Percentiles rank a stretch among this genome's conserved stretches.
Evolutionary conservation across 2,329 filamentous ascomycete species (phyloP).

Genomic region (Aspergillus viridinutans): DNA sequence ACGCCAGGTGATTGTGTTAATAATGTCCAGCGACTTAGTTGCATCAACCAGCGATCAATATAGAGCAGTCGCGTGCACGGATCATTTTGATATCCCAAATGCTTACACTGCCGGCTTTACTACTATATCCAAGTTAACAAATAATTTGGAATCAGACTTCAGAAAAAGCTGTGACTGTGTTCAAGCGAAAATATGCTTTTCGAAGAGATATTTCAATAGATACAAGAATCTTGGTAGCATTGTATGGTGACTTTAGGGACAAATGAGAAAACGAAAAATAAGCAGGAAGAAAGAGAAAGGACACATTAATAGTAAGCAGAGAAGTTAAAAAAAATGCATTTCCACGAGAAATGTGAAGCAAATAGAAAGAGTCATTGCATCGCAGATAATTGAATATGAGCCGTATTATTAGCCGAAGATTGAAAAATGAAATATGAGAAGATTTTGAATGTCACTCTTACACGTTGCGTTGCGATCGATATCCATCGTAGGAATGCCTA

Average conservation of each 20-base stretch:
- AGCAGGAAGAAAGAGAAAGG: background rate
- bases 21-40: no score
- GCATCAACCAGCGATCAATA: background rate
- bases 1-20: background rate
- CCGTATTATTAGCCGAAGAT: background rate
- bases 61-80: background rate
- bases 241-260: background rate
- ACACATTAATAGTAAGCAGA: background rate
- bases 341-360: background rate
- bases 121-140: background rate
- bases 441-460: background rate
- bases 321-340: background rate
- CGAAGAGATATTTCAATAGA: background rate
- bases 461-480: background rate
- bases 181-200: background rate
- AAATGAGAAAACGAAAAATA: background rate
- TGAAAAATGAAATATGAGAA: background rate
- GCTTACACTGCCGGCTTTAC: background rate
- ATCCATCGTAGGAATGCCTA: background rate
- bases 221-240: background rate
- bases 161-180: background rate
- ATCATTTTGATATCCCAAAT: background rate
- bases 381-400: background rate
- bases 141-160: background rate
- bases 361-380: background rate